A percentile compares a stretch with the other conserved stretches of the same genome.
These are phyloP conservation scores for Neonectria magnoliae DNA, from an alignment of 2,329 filamentous ascomycete genomes.

Conservation along the genomic window DNA sequence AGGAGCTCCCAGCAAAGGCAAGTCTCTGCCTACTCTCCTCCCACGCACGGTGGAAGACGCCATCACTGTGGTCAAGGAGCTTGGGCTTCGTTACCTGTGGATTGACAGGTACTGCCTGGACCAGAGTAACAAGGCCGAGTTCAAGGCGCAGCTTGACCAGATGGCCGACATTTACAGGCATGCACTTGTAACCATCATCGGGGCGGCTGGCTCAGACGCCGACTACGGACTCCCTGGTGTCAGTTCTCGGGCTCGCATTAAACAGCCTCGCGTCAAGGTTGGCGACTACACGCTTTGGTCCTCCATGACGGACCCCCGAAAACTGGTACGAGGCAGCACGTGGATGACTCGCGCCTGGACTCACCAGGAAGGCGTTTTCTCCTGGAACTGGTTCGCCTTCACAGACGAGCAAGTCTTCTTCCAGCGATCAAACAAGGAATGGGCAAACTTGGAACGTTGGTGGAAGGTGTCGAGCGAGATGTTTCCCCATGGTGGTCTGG, in stretches of 20 bases:
- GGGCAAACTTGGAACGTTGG: constrained; percentile 20
- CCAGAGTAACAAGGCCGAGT: constrained; percentile 18
- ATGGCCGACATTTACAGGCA: constrained; percentile 27
- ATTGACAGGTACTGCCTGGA: constrained; percentile 26
- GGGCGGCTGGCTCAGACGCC: constrained; percentile 16
- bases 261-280: constrained; percentile 16
- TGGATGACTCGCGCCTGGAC: constrained; percentile 27
- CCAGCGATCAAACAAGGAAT: constrained; percentile 20
- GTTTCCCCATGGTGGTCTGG: constrained; percentile 20
- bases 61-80: constrained; percentile 20
- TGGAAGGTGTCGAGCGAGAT: constrained; percentile 23
- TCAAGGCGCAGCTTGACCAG: constrained; percentile 20
- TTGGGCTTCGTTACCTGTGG: constrained; percentile 23
- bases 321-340: constrained; percentile 6
- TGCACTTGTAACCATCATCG: constrained; percentile 19
- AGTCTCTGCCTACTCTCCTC: constrained; percentile 2
- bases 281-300: constrained; percentile 24
- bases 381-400: constrained; percentile 22
- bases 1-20: not conserved
- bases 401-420: constrained; percentile 27
- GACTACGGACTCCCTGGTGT: constrained; percentile 23
- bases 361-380: constrained; percentile 22
- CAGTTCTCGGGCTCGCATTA: constrained; percentile 9
- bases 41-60: constrained; percentile 24
- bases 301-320: constrained; percentile 19